These are phyloP conservation scores for Gnomoniopsis sp. DNA, from an alignment of 2,329 filamentous ascomycete genomes.

Conservation along the genomic window DNA sequence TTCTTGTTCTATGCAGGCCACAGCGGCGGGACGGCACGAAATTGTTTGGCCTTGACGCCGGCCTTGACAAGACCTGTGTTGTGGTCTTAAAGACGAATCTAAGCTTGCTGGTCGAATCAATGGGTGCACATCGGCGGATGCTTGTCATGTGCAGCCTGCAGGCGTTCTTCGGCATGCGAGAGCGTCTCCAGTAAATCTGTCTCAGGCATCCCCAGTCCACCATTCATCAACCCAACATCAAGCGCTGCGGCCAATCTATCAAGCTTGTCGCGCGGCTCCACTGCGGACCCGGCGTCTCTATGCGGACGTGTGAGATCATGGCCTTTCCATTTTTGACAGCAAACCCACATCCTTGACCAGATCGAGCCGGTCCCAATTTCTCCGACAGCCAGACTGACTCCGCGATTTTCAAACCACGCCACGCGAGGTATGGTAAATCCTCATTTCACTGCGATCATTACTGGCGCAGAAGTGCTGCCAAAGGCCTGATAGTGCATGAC, in stretches of 20 bases:
- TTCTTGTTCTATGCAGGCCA: not conserved
- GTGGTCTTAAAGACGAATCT: too few species aligned
- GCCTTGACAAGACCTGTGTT: not conserved
- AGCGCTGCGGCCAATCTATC: not conserved
- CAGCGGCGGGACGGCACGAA: not conserved
- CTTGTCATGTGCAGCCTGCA: not conserved
- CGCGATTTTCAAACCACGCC: too few species aligned
- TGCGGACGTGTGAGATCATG: not conserved
- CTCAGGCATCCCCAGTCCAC: not conserved
- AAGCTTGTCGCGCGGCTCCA: constrained; percentile 15
- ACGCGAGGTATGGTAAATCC: too few species aligned
- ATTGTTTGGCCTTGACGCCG: not conserved
- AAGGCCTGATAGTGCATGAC: too few species aligned
- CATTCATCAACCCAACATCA: not conserved
- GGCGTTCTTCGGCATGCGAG: not conserved
- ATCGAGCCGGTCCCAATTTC: not conserved
- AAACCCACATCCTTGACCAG: not conserved
- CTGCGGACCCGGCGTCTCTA: constrained; percentile 6
- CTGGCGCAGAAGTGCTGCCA: too few species aligned
- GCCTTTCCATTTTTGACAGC: not conserved
- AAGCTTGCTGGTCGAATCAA: not conserved
- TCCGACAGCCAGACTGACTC: not conserved
- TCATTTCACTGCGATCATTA: too few species aligned
- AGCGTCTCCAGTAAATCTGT: not conserved
- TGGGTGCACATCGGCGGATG: not conserved